phyloP scores from a whole-genome alignment of 2,329 filamentous ascomycete species.

The Metarhizium sp. region DNA sequence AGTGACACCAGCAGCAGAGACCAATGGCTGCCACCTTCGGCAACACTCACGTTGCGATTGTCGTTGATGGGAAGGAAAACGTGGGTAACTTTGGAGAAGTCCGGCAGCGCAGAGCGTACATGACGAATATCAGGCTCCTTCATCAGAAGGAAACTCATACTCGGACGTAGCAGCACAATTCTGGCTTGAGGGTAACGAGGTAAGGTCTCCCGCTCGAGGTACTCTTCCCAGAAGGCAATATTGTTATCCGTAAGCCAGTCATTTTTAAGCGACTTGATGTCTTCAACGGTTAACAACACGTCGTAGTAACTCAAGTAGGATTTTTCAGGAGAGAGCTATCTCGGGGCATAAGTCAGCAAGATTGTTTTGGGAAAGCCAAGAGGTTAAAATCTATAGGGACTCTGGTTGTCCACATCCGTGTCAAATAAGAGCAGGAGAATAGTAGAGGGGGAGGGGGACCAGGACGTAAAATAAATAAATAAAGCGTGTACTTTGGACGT shows the following conservation, averaged over 20 bases:
- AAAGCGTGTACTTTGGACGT: background rate
- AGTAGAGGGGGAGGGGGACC: background rate
- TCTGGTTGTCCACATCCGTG: background rate
- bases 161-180: slow-evolving; percentile 84
- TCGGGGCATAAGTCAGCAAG: background rate
- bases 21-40: slow-evolving; percentile 94
- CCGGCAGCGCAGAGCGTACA: slow-evolving; percentile 61
- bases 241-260: slow-evolving; percentile 98
- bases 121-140: slow-evolving; percentile 52
- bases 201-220: slow-evolving; percentile 82
- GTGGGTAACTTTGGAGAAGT: slow-evolving; percentile 75
- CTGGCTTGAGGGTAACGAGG: slow-evolving; percentile 69
- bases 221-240: slow-evolving; percentile 98
- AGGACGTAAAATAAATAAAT: background rate
- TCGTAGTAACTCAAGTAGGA: slow-evolving; percentile 32
- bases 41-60: slow-evolving; percentile 60
- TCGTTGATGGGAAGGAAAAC: slow-evolving; percentile 96
- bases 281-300: slow-evolving; percentile 64
- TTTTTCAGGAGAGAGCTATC: slow-evolving; percentile 38
- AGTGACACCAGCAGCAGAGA: slow-evolving; percentile 82
- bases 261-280: slow-evolving; percentile 77
- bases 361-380: background rate
- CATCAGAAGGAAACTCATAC: slow-evolving; percentile 87
- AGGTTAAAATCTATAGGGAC: background rate
- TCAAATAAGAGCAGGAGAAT: background rate